Conservation (phyloP, 345 rosid genomes). For the Barbarea vulgaris region DNA sequence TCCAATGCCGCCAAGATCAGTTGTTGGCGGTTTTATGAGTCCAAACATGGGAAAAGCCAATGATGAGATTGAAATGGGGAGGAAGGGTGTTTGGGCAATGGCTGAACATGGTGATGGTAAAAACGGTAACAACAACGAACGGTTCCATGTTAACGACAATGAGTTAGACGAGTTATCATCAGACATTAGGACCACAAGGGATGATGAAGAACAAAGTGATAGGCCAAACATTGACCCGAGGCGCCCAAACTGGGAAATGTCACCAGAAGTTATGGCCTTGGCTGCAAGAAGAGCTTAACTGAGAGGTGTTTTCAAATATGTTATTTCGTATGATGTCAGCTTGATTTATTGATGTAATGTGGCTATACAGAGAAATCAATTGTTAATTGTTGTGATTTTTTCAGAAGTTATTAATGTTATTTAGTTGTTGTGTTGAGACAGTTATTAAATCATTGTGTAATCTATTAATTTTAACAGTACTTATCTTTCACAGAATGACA, state of each 20-base stretch:
- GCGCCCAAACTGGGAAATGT: constrained; percentile 63
- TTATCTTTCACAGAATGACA: constrained; percentile 13
- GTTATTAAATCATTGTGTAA: constrained; percentile 11
- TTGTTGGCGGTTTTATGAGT: constrained; percentile 82
- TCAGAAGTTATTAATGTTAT: constrained; percentile 3
- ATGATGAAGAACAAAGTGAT: constrained; percentile 48
- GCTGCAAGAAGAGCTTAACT: constrained; percentile 57
- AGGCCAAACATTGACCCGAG: constrained; percentile 65
- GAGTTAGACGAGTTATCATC: constrained; percentile 75
- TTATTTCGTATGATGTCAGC: neutral
- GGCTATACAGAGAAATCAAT: constrained; percentile 3
- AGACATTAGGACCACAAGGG: constrained; percentile 52
- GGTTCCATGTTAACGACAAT: constrained; percentile 70
- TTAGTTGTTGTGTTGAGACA: constrained; percentile 8
- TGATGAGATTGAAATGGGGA: constrained; percentile 87
- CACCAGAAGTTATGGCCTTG: constrained; percentile 85
- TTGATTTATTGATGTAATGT: constrained; percentile 22
- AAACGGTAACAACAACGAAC: constrained; percentile 44
- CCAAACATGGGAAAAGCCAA: constrained; percentile 85
- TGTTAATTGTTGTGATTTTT: constrained; percentile 22
- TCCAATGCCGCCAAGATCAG: constrained; percentile 58
- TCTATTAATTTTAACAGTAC: constrained; percentile 3
- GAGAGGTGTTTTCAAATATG: neutral
- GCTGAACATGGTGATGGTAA: constrained; percentile 57
- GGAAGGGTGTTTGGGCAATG: constrained; percentile 90